phyloP scores from a whole-genome alignment of 164 flowering plant species.

The Magnolia changhungtana region DNA sequence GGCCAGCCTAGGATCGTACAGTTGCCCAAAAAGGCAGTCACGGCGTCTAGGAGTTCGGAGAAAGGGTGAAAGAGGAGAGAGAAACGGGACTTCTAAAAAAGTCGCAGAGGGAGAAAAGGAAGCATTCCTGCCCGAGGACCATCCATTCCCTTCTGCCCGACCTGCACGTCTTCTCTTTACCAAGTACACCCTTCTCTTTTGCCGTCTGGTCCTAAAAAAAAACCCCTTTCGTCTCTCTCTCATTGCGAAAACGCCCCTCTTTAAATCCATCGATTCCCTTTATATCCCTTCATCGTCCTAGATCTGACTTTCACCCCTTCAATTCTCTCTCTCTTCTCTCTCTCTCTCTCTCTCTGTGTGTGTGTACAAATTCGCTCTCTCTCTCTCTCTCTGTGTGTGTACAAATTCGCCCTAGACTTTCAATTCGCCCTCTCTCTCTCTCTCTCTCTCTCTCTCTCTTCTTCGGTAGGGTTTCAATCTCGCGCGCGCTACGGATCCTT shows the following conservation, averaged over 20 bases:
- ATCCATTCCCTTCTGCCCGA: neutral
- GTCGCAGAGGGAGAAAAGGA: no score
- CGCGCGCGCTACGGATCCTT: neutral
- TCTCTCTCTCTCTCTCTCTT: no score
- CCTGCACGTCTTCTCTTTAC: constrained; percentile 25
- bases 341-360: no score
- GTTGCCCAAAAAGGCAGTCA: no score
- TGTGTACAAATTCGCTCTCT: no score
- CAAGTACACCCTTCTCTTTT: constrained; percentile 31
- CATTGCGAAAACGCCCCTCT: constrained; percentile 25
- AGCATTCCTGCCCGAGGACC: no score
- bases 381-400: no score
- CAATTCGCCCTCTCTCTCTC: neutral
- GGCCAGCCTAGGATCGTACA: no score
- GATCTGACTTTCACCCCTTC: neutral
- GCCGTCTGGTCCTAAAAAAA: constrained; percentile 25
- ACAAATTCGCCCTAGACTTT: neutral
- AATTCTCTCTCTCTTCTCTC: neutral
- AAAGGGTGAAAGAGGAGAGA: no score
- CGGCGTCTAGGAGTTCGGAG: no score
- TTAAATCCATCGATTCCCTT: neutral
- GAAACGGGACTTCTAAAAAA: no score
- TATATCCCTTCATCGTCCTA: neutral
- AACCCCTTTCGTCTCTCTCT: constrained; percentile 8
- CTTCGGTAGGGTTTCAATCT: constrained; percentile 5